phyloP scores from a whole-genome alignment of 495 filamentous ascomycete genomes.

The Viridothelium virens region DNA sequence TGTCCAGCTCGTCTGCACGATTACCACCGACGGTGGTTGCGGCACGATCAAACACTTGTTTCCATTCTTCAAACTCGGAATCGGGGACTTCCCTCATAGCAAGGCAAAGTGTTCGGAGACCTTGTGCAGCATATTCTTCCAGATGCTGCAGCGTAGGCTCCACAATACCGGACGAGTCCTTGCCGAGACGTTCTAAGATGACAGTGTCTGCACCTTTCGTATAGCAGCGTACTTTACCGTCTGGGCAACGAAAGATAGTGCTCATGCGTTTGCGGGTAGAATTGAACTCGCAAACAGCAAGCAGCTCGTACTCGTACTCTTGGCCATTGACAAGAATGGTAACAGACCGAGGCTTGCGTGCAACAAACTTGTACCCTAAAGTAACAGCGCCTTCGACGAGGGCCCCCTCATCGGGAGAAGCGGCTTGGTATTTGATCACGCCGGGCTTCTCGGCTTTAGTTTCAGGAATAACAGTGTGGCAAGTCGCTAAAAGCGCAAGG shows the following conservation, averaged over 20 bases:
- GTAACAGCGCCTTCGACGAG: slow-evolving; percentile 83
- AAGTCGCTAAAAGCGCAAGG: slow-evolving; percentile 76
- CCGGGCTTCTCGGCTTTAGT: slow-evolving; percentile 62
- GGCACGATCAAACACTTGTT: slow-evolving; percentile 77
- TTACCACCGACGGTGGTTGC: slow-evolving; percentile 86
- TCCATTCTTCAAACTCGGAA: slow-evolving; percentile 84
- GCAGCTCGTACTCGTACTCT: slow-evolving; percentile 75
- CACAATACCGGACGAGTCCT: slow-evolving; percentile 63
- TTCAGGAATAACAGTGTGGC: slow-evolving; percentile 97
- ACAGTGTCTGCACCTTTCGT: slow-evolving; percentile 98
- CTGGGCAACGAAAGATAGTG: slow-evolving; percentile 89
- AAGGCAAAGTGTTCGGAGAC: slow-evolving; percentile 88
- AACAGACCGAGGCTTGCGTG: slow-evolving; percentile 80
- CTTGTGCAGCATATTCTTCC: slow-evolving; percentile 96
- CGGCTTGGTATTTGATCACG: slow-evolving; percentile 93
- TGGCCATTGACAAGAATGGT: slow-evolving; percentile 65
- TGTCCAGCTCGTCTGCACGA: slow-evolving; percentile 90
- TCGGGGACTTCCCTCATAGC: slow-evolving; percentile 93
- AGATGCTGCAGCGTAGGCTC: slow-evolving; percentile 85
- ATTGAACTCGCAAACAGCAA: slow-evolving; percentile 98
- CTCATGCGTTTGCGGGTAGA: slow-evolving; percentile 98
- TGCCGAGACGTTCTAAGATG: slow-evolving; percentile 77
- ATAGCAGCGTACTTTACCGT: slow-evolving; percentile 88
- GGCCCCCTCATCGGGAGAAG: slow-evolving; percentile 94
- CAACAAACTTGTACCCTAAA: slow-evolving; percentile 82